Evolutionary conservation across 1,139 yeast genomes (phyloP), one percentile per base, ranked within the genome.

Genomic region (Geotrichum phurueaensis): DNA sequence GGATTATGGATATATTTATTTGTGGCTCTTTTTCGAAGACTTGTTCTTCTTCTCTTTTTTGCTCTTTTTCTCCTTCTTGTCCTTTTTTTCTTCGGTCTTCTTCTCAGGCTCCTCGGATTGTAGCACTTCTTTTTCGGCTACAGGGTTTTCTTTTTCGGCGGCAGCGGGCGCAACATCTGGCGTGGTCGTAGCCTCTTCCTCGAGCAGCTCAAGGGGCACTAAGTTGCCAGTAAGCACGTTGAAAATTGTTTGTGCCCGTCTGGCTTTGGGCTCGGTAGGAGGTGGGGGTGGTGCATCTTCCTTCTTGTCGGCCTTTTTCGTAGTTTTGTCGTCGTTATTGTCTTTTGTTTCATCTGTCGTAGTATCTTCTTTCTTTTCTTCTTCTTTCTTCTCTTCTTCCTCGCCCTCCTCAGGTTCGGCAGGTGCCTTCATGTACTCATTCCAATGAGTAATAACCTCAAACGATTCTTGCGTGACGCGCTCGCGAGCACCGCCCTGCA

Each of bases 401-500:
- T 58, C 64, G 39, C 62, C 66, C 66, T 59, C 59, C 51, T 63
- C 69, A 22, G 64, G 63, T 49, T 61, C 67, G 20, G 65, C 68
- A 39, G 66, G 63, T 62, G 66, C 65, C 45, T 64, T 62, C 75
- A 81, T 81, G 61, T 78, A 73, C 33, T 71, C 73, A 65, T 87
- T 87, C 94, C 95, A 88, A 57, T 76, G 73, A 1, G 71, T 71
- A 20, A 85, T 75, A 3, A 81, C 79, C 12, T 69, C 75, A 62
- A 73, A 75, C 69, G 87, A 80, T 18, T 82, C 84, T 3, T 76
- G 81, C 10, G 81, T 73, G 20, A 89, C 72, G 64, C 96, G 77
- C 22, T 77, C 82, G 64, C 85, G 76, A 5, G 89, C 81, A 0
- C 89, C 90, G 2, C 96, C 96, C 71, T 86, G 89, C 39, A 90